Percentiles rank a stretch among this genome's conserved stretches.
Conservation (phyloP, 257 asterid genomes). For the Nicotiana paniculata region DNA sequence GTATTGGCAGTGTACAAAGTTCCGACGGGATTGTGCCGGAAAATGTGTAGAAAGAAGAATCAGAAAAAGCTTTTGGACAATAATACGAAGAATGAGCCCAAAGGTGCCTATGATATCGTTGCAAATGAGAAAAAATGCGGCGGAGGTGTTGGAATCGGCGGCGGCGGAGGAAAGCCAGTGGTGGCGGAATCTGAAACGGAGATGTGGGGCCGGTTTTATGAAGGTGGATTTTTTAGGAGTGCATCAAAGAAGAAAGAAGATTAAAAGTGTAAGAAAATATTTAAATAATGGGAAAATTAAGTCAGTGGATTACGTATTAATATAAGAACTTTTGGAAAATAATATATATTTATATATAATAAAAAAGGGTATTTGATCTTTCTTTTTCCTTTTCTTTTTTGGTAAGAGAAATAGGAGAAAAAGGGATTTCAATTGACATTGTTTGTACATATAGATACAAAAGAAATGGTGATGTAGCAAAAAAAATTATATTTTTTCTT, state of each 20-base stretch:
- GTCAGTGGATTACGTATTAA: neutral
- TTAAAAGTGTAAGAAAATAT: neutral
- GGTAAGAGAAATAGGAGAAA: neutral
- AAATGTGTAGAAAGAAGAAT: constrained; percentile 35
- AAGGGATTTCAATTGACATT: neutral
- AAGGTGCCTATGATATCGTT: too few relatives aligned
- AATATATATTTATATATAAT: neutral
- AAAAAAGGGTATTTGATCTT: neutral
- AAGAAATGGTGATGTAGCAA: neutral
- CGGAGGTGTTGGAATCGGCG: neutral
- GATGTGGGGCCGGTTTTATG: constrained; percentile 62
- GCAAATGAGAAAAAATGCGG: too few relatives aligned
- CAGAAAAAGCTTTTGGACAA: constrained; percentile 30
- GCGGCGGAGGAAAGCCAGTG: constrained; percentile 10
- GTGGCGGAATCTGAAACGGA: constrained; percentile 39
- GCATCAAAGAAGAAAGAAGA: constrained; percentile 37
- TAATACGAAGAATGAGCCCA: constrained; percentile 1
- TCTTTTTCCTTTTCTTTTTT: neutral
- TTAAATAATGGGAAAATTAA: neutral
- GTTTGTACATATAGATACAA: neutral
- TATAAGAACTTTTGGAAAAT: neutral
- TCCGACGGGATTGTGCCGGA: constrained; percentile 66
- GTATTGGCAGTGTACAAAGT: constrained; percentile 58
- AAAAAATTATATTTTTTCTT: neutral
- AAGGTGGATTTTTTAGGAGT: constrained; percentile 82